Percentiles rank a stretch among this genome's conserved stretches.
phyloP scores from a whole-genome alignment of 208 protist species.

The Leishmania major region DNA sequence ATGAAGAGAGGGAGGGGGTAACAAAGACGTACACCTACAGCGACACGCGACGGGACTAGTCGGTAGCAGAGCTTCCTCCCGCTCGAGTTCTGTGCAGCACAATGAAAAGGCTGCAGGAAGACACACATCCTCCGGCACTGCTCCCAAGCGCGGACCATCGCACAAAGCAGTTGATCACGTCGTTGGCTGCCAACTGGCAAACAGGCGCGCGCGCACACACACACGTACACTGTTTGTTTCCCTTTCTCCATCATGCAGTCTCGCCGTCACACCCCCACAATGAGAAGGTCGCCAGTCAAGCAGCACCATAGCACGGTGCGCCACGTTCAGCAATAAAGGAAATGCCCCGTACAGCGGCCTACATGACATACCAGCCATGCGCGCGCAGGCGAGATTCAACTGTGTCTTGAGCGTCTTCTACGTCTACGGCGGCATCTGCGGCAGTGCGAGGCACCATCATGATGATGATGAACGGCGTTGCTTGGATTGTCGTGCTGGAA shows the following conservation, averaged over 20 bases:
- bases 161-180: not conserved
- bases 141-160: not conserved
- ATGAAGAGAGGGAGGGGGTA: not conserved
- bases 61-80: not conserved
- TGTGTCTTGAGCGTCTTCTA: constrained; percentile 4
- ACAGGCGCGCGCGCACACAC: not conserved
- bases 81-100: not conserved
- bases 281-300: not conserved
- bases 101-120: not conserved
- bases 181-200: not conserved
- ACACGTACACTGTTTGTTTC: not conserved
- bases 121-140: not conserved
- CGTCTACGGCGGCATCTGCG: not conserved
- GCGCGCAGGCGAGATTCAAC: constrained; percentile 22
- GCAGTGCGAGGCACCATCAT: constrained; percentile 20
- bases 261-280: no score
- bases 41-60: not conserved
- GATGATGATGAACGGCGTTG: constrained; percentile 20
- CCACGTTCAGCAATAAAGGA: not conserved
- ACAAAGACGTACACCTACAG: not conserved
- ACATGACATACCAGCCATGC: constrained; percentile 34
- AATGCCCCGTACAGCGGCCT: not conserved
- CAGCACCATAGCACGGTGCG: not conserved
- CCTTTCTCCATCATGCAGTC: not conserved
- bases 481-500: constrained; percentile 5